phyloP scores from a whole-genome alignment of 2,329 filamentous ascomycete genomes.

The Rhynchosporium secalis region DNA sequence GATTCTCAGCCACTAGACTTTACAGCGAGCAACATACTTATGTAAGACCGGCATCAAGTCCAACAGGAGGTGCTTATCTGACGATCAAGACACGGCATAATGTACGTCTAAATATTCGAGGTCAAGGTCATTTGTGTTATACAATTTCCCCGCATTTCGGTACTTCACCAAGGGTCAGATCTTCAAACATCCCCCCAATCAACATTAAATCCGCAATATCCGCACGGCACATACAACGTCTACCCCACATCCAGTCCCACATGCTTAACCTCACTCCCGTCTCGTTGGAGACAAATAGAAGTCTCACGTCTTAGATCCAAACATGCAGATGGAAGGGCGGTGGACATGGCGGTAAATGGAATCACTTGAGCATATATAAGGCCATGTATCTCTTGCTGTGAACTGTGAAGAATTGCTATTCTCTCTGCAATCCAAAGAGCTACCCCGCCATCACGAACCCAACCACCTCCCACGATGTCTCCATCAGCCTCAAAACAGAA shows the following conservation, averaged over 20 bases:
- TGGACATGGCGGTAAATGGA: no score
- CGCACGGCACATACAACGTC: not conserved
- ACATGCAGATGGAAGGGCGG: no score
- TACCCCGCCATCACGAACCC: not conserved
- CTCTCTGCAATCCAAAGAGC: not conserved
- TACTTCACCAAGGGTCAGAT: not conserved
- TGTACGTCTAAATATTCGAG: constrained; percentile 41
- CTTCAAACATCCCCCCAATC: not conserved
- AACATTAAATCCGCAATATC: constrained; percentile 7
- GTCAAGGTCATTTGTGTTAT: constrained; percentile 45
- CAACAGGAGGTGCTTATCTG: no score
- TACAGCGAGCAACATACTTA: no score
- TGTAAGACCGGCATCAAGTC: no score
- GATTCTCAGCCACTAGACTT: constrained; percentile 32
- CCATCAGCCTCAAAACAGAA: constrained; percentile 37
- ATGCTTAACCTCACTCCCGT: not conserved
- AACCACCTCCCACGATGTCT: constrained; percentile 25
- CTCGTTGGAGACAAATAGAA: constrained; percentile 3
- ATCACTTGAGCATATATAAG: not conserved
- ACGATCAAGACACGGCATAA: no score
- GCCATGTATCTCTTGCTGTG: not conserved
- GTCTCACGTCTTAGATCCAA: not conserved
- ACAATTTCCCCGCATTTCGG: constrained; percentile 2
- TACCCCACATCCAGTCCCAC: constrained; percentile 20
- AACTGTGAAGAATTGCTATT: not conserved